Conservation (phyloP, 495 filamentous ascomycete species). For the Hypoxylon lienhwacheense region DNA sequence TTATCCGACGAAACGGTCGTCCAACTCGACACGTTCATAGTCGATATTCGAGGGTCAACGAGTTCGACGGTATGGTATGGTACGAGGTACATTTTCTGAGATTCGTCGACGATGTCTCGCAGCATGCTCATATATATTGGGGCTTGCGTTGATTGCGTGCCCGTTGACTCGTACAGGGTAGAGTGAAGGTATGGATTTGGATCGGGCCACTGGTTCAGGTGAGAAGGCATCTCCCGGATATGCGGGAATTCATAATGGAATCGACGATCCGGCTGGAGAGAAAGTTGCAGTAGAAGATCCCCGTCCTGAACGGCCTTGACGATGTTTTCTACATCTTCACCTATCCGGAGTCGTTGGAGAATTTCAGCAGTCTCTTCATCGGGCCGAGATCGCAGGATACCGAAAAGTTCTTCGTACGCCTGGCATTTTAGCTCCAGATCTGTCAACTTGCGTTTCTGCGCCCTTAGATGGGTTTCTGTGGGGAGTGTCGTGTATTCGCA, state of each 20-base stretch:
- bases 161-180: slow-evolving; percentile 11
- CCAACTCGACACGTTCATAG: slow-evolving; percentile 23
- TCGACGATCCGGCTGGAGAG: slow-evolving; percentile 39
- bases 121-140: background rate
- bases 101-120: slow-evolving; percentile 1
- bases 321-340: slow-evolving; percentile 30
- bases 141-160: slow-evolving; percentile 17
- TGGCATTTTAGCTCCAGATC: slow-evolving; percentile 31
- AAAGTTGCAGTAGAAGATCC: slow-evolving; percentile 43
- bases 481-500: slow-evolving; percentile 35
- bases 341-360: slow-evolving; percentile 18
- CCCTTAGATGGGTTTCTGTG: slow-evolving; percentile 27
- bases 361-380: slow-evolving; percentile 16
- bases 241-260: slow-evolving; percentile 48
- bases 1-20: slow-evolving; percentile 28
- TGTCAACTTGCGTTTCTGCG: slow-evolving; percentile 27
- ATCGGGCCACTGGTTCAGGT: slow-evolving; percentile 36
- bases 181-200: slow-evolving; percentile 42
- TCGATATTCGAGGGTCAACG: slow-evolving; percentile 25
- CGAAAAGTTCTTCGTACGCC: slow-evolving; percentile 23
- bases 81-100: slow-evolving; percentile 24
- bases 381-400: slow-evolving; percentile 23
- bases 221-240: slow-evolving; percentile 40
- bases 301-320: slow-evolving; percentile 42
- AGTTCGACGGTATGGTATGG: slow-evolving; percentile 32